Conservation (phyloP, 208 protist species). For the Trypanosoma platydactyli region DNA sequence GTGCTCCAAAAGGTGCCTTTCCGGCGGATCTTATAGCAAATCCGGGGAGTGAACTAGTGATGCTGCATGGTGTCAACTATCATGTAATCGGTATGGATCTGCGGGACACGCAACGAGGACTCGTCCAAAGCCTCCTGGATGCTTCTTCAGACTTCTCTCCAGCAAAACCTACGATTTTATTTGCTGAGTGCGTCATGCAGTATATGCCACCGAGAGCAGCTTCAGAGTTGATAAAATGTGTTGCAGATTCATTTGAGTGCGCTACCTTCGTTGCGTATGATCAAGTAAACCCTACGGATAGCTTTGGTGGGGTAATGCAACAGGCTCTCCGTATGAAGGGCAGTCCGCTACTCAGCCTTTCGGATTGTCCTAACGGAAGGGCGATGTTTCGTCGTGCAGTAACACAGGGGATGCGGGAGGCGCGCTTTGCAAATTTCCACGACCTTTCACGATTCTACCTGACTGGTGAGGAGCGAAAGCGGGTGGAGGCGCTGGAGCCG, state of each 20-base stretch:
- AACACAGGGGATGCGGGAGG: slow-evolving; percentile 50
- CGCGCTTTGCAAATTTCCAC: slow-evolving; percentile 80
- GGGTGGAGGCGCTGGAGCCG: slow-evolving; percentile 71
- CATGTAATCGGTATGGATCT: slow-evolving; percentile 76
- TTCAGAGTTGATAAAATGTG: slow-evolving; percentile 44
- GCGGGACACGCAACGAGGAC: slow-evolving; percentile 38
- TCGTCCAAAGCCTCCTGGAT: slow-evolving; percentile 35
- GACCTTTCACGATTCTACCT: slow-evolving; percentile 61
- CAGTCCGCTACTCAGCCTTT: slow-evolving; percentile 76
- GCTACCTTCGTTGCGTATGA: slow-evolving; percentile 82
- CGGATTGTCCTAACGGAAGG: slow-evolving; percentile 33
- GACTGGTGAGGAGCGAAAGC: slow-evolving; percentile 40
- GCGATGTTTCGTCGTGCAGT: slow-evolving; percentile 58
- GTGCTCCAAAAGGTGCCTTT: slow-evolving; percentile 57
- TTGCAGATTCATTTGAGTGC: slow-evolving; percentile 52
- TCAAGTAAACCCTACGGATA: slow-evolving; percentile 75
- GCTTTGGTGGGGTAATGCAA: slow-evolving; percentile 84
- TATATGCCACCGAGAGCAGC: slow-evolving; percentile 77
- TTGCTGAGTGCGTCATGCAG: slow-evolving; percentile 92
- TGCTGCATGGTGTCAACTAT: slow-evolving; percentile 43
- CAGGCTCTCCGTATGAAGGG: slow-evolving; percentile 59
- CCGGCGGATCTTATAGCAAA: slow-evolving; percentile 35
- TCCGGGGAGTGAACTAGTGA: slow-evolving; percentile 12
- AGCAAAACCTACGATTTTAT: slow-evolving; percentile 69
- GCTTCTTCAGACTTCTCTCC: slow-evolving; percentile 38